Percentiles rank a stretch among this genome's conserved stretches.
phyloP scores from a whole-genome alignment of 352 stramenopile genomes.

The Globisporangium yorkense region DNA sequence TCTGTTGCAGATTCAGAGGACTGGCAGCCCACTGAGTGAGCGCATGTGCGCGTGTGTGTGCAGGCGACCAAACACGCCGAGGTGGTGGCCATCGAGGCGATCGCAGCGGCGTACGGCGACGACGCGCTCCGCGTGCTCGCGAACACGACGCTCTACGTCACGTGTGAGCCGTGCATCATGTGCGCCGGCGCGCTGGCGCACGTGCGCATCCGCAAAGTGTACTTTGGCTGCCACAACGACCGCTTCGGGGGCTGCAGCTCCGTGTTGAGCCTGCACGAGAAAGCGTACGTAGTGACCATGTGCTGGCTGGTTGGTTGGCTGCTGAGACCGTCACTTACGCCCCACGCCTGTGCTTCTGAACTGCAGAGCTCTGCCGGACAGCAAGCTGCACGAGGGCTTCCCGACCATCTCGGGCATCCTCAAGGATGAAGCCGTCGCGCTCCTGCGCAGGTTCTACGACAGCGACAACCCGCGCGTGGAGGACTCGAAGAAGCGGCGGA shows the following conservation, averaged over 20 bases:
- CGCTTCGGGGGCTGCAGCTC: slow-evolving; percentile 91
- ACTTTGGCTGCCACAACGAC: slow-evolving; percentile 91
- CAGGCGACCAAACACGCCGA: slow-evolving; percentile 89
- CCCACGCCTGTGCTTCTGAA: not conserved
- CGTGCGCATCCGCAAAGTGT: slow-evolving; percentile 66
- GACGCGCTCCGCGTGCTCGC: slow-evolving; percentile 39
- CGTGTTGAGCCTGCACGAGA: slow-evolving; percentile 79
- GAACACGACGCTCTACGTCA: slow-evolving; percentile 81
- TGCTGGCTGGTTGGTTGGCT: not conserved
- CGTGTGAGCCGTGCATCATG: slow-evolving; percentile 94
- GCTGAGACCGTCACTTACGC: not conserved
- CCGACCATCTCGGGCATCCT: slow-evolving; percentile 62
- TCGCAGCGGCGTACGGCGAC: slow-evolving; percentile 42
- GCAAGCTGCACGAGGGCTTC: slow-evolving; percentile 51
- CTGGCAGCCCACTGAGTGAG: not conserved
- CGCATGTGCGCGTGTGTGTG: not conserved
- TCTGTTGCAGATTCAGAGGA: not conserved
- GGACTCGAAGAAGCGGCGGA: slow-evolving; percentile 76
- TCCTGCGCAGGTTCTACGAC: slow-evolving; percentile 89
- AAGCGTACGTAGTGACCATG: slow-evolving; percentile 19
- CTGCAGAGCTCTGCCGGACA: slow-evolving; percentile 29
- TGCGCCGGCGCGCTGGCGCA: slow-evolving; percentile 85
- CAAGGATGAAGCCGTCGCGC: slow-evolving; percentile 74
- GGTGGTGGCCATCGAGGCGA: slow-evolving; percentile 86
- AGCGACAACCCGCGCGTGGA: slow-evolving; percentile 82